These are phyloP conservation scores for Trichocomaceae sp. DNA, from an alignment of 2,329 filamentous ascomycete genomes.

Conservation along the genomic window DNA sequence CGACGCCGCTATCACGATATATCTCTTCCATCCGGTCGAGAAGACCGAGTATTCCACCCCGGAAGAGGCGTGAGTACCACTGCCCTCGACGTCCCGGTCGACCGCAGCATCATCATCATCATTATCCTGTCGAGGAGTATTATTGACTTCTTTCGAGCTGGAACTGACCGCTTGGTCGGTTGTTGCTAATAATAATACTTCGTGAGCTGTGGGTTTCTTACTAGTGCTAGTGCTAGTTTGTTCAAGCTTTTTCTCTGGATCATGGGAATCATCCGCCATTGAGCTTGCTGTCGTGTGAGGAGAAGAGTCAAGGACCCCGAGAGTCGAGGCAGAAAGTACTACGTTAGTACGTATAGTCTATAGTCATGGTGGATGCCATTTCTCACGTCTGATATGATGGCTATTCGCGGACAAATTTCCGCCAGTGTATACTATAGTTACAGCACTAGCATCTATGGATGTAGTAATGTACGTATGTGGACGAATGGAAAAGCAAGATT, in stretches of 20 bases:
- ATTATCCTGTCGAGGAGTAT: neutral
- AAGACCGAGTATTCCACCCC: conserved; percentile 18
- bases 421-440: too few species aligned
- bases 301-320: neutral
- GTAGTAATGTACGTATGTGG: too few species aligned
- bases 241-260: neutral
- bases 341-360: too few species aligned
- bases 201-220: neutral
- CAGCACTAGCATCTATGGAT: too few species aligned
- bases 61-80: conserved; percentile 4
- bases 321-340: too few species aligned
- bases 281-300: neutral
- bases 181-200: neutral
- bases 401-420: neutral
- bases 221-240: neutral
- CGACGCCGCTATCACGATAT: conserved; percentile 18
- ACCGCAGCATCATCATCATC: too few species aligned
- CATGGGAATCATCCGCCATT: neutral
- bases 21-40: conserved; percentile 16
- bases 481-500: neutral
- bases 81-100: conserved; percentile 3
- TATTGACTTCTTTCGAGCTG: neutral
- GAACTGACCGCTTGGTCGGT: neutral
- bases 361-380: too few species aligned
- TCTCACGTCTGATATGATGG: neutral